Percentiles rank a stretch among this genome's conserved stretches.
Evolutionary conservation across 1,284 basidiomycete species (phyloP).

Genomic region (Golubevia sp.): DNA sequence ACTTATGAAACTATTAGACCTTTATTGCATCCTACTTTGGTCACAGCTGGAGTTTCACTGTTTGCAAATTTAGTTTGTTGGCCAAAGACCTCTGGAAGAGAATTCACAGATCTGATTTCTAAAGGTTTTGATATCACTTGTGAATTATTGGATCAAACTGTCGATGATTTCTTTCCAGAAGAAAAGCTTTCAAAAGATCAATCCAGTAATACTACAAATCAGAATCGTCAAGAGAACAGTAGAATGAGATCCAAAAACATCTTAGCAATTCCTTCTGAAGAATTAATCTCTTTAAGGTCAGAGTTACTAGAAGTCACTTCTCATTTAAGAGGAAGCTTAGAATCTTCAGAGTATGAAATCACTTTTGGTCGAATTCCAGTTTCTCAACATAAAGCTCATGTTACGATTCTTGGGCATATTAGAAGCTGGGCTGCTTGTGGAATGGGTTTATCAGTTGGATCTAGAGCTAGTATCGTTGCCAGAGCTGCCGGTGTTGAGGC

Average conservation of each 20-base stretch:
- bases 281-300: constrained; percentile 12
- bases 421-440: constrained; percentile 40
- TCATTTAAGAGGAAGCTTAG: constrained; percentile 16
- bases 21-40: constrained; percentile 34
- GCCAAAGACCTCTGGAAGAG: constrained; percentile 25
- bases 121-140: constrained; percentile 13
- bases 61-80: constrained; percentile 26
- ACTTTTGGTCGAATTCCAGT: constrained; percentile 24
- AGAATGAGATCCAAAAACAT: neutral
- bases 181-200: too few relatives aligned
- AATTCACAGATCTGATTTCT: constrained; percentile 18
- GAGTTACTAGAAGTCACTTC: constrained; percentile 8
- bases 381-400: constrained; percentile 12
- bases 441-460: constrained; percentile 15
- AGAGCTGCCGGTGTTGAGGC: neutral
- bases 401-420: constrained; percentile 18
- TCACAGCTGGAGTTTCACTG: constrained; percentile 28
- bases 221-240: neutral
- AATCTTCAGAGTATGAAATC: constrained; percentile 35
- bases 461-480: neutral
- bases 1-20: constrained; percentile 28
- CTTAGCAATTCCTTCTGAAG: constrained; percentile 1
- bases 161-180: constrained; percentile 23
- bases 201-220: too few relatives aligned
- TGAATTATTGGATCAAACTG: constrained; percentile 18